Percentiles rank a stretch among this genome's conserved stretches.
Evolutionary conservation across 2,329 filamentous ascomycete species (phyloP).

Genomic region (Cladorrhinum sp.): DNA sequence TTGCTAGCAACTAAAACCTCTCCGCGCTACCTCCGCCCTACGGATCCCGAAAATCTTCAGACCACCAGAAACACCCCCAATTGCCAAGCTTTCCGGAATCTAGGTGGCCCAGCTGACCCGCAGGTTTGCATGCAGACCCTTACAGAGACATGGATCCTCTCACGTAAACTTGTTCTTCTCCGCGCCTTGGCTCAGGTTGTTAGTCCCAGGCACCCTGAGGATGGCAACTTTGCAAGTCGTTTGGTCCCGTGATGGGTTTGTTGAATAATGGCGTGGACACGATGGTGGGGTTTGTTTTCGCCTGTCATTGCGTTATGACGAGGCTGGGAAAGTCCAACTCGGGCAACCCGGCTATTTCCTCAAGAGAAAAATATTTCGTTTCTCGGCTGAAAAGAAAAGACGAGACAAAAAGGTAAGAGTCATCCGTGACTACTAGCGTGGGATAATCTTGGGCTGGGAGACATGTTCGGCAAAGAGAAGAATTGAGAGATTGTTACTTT

Average conservation of each 20-base stretch:
- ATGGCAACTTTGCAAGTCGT: not conserved
- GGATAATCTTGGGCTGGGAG: not conserved
- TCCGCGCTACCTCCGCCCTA: not conserved
- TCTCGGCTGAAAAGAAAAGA: constrained; percentile 6
- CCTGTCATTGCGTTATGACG: not conserved
- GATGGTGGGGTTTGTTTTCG: not conserved
- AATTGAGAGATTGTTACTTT: not conserved
- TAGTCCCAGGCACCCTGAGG: not conserved
- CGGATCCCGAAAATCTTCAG: not conserved
- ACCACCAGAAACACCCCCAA: not conserved
- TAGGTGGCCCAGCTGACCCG: not conserved
- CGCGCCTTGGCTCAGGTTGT: not conserved
- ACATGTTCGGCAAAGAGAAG: not conserved
- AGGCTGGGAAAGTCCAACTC: constrained; percentile 3
- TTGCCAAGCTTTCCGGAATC: constrained; percentile 4
- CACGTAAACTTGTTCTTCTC: not conserved
- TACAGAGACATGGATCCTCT: not conserved
- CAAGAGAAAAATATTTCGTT: not conserved
- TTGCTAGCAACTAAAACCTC: not conserved
- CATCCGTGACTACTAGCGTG: constrained; percentile 2
- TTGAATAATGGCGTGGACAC: constrained; percentile 9
- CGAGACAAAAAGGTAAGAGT: not conserved
- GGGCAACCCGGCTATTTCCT: constrained; percentile 9
- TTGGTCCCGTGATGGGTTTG: constrained; percentile 3
- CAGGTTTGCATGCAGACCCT: not conserved